Base-by-base conservation (phyloP, 108 stramenopile species). In the Cyclostephanos invisitatus region DNA sequence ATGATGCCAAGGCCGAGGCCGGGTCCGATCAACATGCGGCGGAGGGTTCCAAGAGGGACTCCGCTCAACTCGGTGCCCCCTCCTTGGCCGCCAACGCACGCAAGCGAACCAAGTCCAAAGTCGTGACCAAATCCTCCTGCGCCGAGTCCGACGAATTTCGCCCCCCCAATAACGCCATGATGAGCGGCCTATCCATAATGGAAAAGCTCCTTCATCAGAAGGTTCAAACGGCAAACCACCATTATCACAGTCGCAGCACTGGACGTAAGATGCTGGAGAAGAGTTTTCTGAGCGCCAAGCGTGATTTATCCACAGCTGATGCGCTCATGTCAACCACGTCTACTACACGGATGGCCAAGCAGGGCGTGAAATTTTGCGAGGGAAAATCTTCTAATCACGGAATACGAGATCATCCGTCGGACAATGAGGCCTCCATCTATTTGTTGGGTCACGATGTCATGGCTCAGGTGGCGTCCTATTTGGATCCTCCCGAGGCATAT, bases 361-460 rank as follows among this genome's bases (percentile, higher is more conserved):
- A 56, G 21, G 20, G 55, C 6, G 20, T 25, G 12, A 17, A 57
- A 29, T 28, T 57, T 7, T 17, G 25, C 24, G 48, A 49, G 29
- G 48, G 6, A 14, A 36, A 50, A 49, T 32, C 22, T 18, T 6
- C 40, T 46, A 7, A 48, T 46, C 22, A 49, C 36, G 57, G 64
- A 22, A 57, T 58, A 15, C 24, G 18, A 47, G 37, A 66, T 35
- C 4, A 18, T n/a, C 27, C 50, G 40, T 59, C 57, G 10, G 59
- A 70, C 35, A 36, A 64, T 3, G 74, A 75, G 21, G 63, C 70
- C 6, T 49, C 60, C 44, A 75, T 92, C 36, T 82, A 89, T 58
- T 59, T 59, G 5, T 21, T 94, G 38, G 88, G 90, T 14, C 73
- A 76, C 15, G 92, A 94, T 81, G 64, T 85, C n/a, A 90, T 94